A percentile compares a stretch with the other conserved stretches of the same genome.
Evolutionary conservation across 495 filamentous ascomycete species (phyloP).

Genomic region (Penicillium bovifimosum): DNA sequence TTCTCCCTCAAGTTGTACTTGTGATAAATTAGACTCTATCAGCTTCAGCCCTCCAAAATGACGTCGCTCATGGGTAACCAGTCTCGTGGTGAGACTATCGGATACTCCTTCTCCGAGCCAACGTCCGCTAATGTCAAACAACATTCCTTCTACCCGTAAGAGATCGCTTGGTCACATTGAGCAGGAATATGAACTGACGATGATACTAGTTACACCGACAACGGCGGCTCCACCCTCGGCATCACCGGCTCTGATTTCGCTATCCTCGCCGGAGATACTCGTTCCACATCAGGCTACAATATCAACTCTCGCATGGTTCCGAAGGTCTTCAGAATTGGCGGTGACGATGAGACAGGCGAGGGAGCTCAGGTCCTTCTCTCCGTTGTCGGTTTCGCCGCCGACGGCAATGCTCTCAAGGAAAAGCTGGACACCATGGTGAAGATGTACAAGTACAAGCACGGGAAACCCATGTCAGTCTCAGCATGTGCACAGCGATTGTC

Average conservation of each 20-base stretch:
- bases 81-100: slow-evolving; percentile 37
- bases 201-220: slow-evolving; percentile 81
- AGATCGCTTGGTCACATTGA: neutral
- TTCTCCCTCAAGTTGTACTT: neutral
- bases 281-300: slow-evolving; percentile 91
- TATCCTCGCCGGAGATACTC: slow-evolving; percentile 94
- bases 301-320: slow-evolving; percentile 93
- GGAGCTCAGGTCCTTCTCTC: slow-evolving; percentile 82
- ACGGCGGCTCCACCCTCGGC: slow-evolving; percentile 92
- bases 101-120: slow-evolving; percentile 58
- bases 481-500: slow-evolving; percentile 89
- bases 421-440: slow-evolving; percentile 86
- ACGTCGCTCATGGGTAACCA: slow-evolving; percentile 43
- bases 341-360: slow-evolving; percentile 74
- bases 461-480: slow-evolving; percentile 84
- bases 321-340: slow-evolving; percentile 95
- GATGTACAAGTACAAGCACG: slow-evolving; percentile 95
- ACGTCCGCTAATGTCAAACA: slow-evolving; percentile 50
- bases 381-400: slow-evolving; percentile 92
- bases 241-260: slow-evolving; percentile 91
- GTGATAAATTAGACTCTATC: neutral
- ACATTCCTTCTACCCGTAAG: slow-evolving; percentile 92
- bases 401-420: slow-evolving; percentile 85
- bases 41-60: slow-evolving; percentile 23
- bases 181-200: slow-evolving; percentile 7